phyloP scores from a whole-genome alignment of 2,329 filamentous ascomycete species.

The Orbilia oligospora region DNA sequence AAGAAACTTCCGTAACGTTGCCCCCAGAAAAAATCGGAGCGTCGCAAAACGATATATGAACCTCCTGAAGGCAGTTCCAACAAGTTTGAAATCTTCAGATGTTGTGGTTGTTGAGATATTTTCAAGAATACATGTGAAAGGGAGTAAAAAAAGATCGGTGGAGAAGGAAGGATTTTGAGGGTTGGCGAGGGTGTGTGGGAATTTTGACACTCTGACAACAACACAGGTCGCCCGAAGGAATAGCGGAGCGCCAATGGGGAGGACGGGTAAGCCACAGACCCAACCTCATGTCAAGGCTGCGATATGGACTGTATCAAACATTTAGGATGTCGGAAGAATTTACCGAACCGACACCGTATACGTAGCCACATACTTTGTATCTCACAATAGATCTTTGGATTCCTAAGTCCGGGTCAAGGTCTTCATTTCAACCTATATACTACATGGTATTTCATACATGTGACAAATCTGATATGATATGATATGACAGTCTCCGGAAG shows the following conservation, averaged over 20 bases:
- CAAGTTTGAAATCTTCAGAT: slow-evolving; percentile 1
- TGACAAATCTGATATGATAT: slow-evolving; percentile 11
- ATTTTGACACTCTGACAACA: slow-evolving; percentile 49
- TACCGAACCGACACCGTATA: neutral
- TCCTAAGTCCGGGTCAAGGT: neutral
- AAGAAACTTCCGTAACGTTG: slow-evolving; percentile 43
- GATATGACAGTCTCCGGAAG: slow-evolving; percentile 3
- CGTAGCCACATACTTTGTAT: neutral
- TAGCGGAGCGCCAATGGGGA: slow-evolving; percentile 28
- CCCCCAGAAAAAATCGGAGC: slow-evolving; percentile 6
- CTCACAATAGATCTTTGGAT: neutral
- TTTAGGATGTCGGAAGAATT: neutral
- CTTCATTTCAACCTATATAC: slow-evolving; percentile 24
- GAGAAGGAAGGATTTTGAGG: slow-evolving; percentile 25
- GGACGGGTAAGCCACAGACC: slow-evolving; percentile 24
- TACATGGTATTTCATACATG: slow-evolving; percentile 19
- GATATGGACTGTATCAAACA: neutral
- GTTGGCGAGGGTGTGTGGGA: slow-evolving; percentile 47
- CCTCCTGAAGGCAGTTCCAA: slow-evolving; percentile 32
- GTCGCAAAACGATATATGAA: slow-evolving; percentile 50
- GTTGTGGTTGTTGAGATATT: slow-evolving; percentile 55
- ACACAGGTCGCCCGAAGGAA: slow-evolving; percentile 31
- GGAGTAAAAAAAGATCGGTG: slow-evolving; percentile 13
- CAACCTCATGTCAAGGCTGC: slow-evolving; percentile 7
- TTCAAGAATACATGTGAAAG: slow-evolving; percentile 43